These are phyloP conservation scores for Podaxis carcinomalis DNA, from an alignment of 768 basidiomycete genomes.

Conservation along the genomic window DNA sequence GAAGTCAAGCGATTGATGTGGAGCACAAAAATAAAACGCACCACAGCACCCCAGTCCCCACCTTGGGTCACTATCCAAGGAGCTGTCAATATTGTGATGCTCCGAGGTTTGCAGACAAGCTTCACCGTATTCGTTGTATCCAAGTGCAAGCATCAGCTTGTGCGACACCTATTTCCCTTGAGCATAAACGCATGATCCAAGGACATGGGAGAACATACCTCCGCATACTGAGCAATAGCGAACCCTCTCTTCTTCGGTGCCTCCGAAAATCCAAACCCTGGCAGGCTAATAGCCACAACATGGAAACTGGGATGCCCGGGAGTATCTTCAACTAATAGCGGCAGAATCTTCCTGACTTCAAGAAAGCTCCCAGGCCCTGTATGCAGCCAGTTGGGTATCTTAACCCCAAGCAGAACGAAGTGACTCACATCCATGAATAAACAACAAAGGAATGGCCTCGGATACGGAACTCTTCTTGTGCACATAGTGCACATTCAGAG, in stretches of 20 bases:
- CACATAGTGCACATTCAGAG: constrained; percentile 48
- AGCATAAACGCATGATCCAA: not conserved
- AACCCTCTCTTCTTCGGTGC: constrained; percentile 50
- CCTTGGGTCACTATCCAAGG: constrained; percentile 24
- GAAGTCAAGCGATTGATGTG: not conserved
- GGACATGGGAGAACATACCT: constrained; percentile 30
- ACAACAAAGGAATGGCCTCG: constrained; percentile 38
- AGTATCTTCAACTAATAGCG: constrained; percentile 41
- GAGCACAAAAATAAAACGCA: not conserved
- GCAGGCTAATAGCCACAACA: constrained; percentile 55
- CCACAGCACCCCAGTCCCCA: constrained; percentile 21
- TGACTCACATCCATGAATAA: constrained; percentile 46
- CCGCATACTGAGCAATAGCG: constrained; percentile 41
- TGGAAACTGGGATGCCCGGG: constrained; percentile 52
- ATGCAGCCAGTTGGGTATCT: not conserved
- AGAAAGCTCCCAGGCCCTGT: constrained; percentile 60
- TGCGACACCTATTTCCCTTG: constrained; percentile 30
- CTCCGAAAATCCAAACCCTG: constrained; percentile 61
- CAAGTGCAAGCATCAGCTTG: constrained; percentile 45
- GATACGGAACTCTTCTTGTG: constrained; percentile 41
- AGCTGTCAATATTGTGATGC: not conserved
- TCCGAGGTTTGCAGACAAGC: not conserved
- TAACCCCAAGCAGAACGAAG: not conserved
- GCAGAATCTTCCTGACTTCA: constrained; percentile 55
- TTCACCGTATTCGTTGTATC: constrained; percentile 44